A percentile compares a stretch with the other conserved stretches of the same genome.
These are phyloP conservation scores for Karstenula rhodostoma DNA, from an alignment of 2,329 filamentous ascomycete species.

Conservation along the genomic window DNA sequence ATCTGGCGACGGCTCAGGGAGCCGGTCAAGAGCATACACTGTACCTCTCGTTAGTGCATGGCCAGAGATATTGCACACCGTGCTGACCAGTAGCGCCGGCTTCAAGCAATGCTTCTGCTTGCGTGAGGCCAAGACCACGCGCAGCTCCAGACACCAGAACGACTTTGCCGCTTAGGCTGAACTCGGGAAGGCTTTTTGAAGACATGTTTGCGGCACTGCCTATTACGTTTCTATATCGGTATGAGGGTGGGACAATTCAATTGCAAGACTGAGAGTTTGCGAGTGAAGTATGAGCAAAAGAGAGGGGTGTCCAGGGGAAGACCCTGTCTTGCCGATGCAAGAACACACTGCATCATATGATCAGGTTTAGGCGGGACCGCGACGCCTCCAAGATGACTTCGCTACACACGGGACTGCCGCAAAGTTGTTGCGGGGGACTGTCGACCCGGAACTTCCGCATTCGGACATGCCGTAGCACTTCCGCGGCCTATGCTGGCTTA, in stretches of 20 bases:
- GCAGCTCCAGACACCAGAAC: constrained; percentile 76
- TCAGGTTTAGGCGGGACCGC: constrained; percentile 4
- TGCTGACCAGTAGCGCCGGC: constrained; percentile 72
- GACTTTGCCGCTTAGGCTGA: constrained; percentile 75
- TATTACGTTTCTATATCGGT: background rate
- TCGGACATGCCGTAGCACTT: constrained; percentile 18
- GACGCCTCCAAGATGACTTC: constrained; percentile 8
- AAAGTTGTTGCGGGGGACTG: constrained; percentile 15
- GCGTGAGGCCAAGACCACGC: constrained; percentile 75
- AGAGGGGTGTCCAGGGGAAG: background rate
- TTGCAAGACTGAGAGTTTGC: background rate
- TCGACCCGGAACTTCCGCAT: constrained; percentile 17
- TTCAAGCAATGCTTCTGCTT: constrained; percentile 77
- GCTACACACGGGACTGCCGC: background rate
- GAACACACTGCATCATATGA: constrained; percentile 14
- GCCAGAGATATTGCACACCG: background rate
- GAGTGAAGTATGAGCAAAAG: background rate
- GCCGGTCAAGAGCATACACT: constrained; percentile 72
- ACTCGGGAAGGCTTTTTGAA: constrained; percentile 68
- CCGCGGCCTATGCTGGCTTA: constrained; percentile 14
- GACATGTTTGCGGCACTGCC: constrained; percentile 4
- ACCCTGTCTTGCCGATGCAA: background rate
- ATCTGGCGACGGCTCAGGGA: constrained; percentile 65
- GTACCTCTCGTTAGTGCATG: background rate
- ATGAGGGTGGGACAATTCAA: background rate